Evolutionary conservation across 164 flowering plant species (phyloP).

Genomic region (Cinnamomum chago): DNA sequence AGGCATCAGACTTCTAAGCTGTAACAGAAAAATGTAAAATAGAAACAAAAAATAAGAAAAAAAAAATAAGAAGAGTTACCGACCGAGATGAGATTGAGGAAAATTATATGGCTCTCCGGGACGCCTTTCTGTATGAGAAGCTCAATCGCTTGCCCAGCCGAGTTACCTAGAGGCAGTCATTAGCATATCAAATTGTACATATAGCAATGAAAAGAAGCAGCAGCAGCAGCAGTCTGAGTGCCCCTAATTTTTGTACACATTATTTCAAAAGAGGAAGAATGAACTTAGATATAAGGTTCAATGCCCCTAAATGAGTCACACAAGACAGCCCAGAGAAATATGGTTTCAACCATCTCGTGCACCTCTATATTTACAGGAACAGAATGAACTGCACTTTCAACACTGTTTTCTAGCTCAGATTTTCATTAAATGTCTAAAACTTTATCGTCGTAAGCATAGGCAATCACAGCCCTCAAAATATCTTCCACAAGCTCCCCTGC

Average conservation of each 20-base stretch:
- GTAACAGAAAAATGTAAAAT: background rate
- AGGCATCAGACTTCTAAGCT: background rate
- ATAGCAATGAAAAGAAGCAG: too few species aligned
- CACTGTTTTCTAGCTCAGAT: too few species aligned
- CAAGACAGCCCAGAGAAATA: background rate
- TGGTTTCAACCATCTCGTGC: background rate
- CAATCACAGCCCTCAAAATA: too few species aligned
- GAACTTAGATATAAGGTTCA: background rate
- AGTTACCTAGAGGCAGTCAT: constrained; percentile 54
- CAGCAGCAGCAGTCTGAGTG: too few species aligned
- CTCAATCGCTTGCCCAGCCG: constrained; percentile 89
- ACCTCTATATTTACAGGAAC: background rate
- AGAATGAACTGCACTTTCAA: background rate
- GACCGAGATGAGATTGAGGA: constrained; percentile 88
- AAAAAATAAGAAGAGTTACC: constrained; percentile 19
- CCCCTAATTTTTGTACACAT: too few species aligned
- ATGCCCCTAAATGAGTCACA: background rate
- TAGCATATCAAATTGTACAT: background rate
- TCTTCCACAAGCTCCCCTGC: too few species aligned
- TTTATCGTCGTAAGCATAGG: too few species aligned
- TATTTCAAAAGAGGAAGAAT: background rate
- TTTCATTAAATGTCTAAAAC: too few species aligned
- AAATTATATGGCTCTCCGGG: constrained; percentile 81
- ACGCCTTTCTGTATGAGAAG: constrained; percentile 90
- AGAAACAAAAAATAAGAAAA: too few species aligned